Base-by-base conservation (phyloP, 2,329 filamentous ascomycete species). In the Monilinia laxa region DNA sequence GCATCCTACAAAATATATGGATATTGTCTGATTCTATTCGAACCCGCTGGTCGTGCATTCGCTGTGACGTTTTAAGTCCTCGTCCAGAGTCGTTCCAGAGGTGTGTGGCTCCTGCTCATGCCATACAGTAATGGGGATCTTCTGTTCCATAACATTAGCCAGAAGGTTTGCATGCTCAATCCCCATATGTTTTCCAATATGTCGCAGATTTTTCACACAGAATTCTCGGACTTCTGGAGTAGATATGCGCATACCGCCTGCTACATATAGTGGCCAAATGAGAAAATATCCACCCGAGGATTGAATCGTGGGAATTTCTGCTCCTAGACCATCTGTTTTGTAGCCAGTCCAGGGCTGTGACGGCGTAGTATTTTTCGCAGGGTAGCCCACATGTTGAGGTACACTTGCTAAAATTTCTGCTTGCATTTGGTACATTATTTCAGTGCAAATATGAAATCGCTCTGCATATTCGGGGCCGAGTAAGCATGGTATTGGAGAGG, bases 231-330 rank as follows among this genome's bases (percentile, higher is more conserved):
- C 60, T 10, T 64, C 66, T 1, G 67, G 57, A 1, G 70, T 68
- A 3, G 70, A 42, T 0, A 68, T 42, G 47, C 71, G 70, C 42
- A 72, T 60, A 4, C 69, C 65, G 0, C 72, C 74, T 18, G 66
- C 72, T 49, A 74, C 67, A 60, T 68, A 76, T 9, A 75, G 62
- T 2, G 74, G 74, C 74, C 74, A 76, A 4, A 76, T 69, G 0
- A 75, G 42, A 35, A 75, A 75, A 31, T 70, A 67, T 3, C 69
- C 72, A 10, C 70, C 70, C 2, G 70, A 70, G 28, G 68, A 68
- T 2, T 64, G 63, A 25, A 70, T 55, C 11, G 49, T 38, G n/a
- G 68, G 55, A 2, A 55, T 45, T 12, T 68, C 67, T 6, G 25
- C 35, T 16, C n/a, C n/a, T 6, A 38, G 16, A 1, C 52, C 28